A percentile compares a stretch with the other conserved stretches of the same genome.
phyloP scores from a whole-genome alignment of 768 basidiomycete genomes.

The Amanita pseudoporphyria region DNA sequence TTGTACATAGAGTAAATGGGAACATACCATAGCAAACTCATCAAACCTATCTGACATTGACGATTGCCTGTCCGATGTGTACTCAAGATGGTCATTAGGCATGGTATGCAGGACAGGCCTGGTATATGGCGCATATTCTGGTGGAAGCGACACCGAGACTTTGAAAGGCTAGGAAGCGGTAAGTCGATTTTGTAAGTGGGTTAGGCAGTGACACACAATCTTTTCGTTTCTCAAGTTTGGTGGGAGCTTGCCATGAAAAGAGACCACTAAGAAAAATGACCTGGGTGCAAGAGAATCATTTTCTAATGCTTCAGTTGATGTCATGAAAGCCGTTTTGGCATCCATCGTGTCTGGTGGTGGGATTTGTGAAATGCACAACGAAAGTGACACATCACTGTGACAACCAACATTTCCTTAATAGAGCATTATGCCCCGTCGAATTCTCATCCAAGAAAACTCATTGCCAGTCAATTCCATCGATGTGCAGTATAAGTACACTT shows the following conservation, averaged over 20 bases:
- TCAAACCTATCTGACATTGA: conserved; percentile 1
- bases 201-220: neutral
- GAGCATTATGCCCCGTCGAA: too few relatives aligned
- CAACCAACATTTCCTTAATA: too few relatives aligned
- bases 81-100: neutral
- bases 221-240: conserved; percentile 4
- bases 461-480: neutral
- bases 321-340: neutral
- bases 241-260: neutral
- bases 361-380: neutral
- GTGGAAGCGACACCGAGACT: neutral
- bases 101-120: neutral
- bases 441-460: neutral
- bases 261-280: neutral
- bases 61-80: neutral
- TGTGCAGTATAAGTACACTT: neutral
- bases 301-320: neutral
- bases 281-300: neutral
- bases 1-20: neutral
- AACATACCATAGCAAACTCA: neutral
- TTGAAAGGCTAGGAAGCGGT: neutral
- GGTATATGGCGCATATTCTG: neutral
- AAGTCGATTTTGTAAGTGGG: neutral
- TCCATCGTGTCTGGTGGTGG: neutral
- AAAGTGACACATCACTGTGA: neutral